Base-by-base conservation (phyloP, 2,329 filamentous ascomycete species). In the Ophiostoma pallidulum region DNA sequence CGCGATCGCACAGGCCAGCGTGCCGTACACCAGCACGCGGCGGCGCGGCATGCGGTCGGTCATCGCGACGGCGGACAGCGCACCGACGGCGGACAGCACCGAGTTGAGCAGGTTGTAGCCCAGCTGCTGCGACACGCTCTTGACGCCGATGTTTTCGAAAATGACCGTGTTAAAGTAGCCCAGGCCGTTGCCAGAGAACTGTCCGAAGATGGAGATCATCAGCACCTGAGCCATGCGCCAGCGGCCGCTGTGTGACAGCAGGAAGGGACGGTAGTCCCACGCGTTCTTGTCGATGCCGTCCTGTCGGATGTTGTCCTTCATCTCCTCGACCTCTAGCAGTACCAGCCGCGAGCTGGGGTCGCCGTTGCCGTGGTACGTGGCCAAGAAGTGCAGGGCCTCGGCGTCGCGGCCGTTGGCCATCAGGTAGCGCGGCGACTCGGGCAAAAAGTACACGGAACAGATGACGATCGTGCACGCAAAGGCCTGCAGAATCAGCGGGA, bases 141-240 rank as follows among this genome's bases (percentile, higher is more conserved):
- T 59, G 52, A 69, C 56, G 28, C 67, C 67, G 22, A 69, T 60
- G 44, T 62, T 60, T 36, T 64, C 53, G 56, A 69, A 72, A 54
- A 74, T 73, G 32, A 63, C 64, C 8, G 71, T 63, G 58, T 73
- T 73, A 60, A 72, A 74, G 61, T 73, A 74, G 13, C 70, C 68
- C 7, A 73, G 64, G 44, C 70, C 70, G 49, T 72, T 72, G 18
- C 70, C 71, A 1, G 71, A 72, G 59, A 71, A 73, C 55, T 73
- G 70, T 14, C 70, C 70, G 47, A 73, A 73, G 51, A 72, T 62
- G 38, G 69, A 70, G 52, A 73, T 72, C 68, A 73, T 71, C 52
- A 72, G 53, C 36, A 73, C 69, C 51, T 73, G 69, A 4, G 64
- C 60, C 47, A 71, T 67, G 20, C 70, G 64, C 70, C 70, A 73